phyloP scores from a whole-genome alignment of 176 grass and related monocot genomes.

The Triticum timopheevii region DNA sequence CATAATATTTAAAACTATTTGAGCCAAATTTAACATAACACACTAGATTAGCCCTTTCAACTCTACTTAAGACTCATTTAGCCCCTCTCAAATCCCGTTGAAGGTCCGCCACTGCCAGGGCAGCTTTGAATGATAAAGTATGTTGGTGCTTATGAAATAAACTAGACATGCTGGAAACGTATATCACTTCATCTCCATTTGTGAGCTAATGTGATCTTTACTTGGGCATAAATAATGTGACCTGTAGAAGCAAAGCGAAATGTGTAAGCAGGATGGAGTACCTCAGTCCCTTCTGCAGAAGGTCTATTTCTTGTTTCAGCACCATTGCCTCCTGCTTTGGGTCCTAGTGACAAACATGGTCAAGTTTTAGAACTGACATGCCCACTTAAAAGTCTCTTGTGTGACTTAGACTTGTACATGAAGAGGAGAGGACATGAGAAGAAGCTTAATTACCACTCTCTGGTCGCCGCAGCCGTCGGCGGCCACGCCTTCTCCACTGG shows the following conservation, averaged over 20 bases:
- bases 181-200: not conserved
- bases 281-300: slow-evolving; percentile 86
- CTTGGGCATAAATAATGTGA: not conserved
- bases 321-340: slow-evolving; percentile 60
- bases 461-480: slow-evolving; percentile 35
- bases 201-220: not conserved
- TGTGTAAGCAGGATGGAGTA: slow-evolving; percentile 8
- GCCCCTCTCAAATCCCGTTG: too few relatives aligned
- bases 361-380: not conserved
- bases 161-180: not conserved
- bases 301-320: slow-evolving; percentile 79
- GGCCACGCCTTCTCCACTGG: slow-evolving; percentile 46
- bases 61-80: too few relatives aligned
- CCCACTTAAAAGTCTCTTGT: not conserved
- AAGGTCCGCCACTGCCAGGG: not conserved
- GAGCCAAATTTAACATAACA: too few relatives aligned
- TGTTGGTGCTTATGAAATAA: not conserved
- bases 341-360: slow-evolving; percentile 51
- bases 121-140: not conserved
- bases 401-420: not conserved
- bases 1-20: too few relatives aligned
- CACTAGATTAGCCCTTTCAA: too few relatives aligned
- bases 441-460: slow-evolving; percentile 29
- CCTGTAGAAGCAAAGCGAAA: not conserved
- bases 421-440: not conserved